Base-by-base conservation (phyloP, 768 basidiomycete genomes). In the Boletus reticuloceps region DNA sequence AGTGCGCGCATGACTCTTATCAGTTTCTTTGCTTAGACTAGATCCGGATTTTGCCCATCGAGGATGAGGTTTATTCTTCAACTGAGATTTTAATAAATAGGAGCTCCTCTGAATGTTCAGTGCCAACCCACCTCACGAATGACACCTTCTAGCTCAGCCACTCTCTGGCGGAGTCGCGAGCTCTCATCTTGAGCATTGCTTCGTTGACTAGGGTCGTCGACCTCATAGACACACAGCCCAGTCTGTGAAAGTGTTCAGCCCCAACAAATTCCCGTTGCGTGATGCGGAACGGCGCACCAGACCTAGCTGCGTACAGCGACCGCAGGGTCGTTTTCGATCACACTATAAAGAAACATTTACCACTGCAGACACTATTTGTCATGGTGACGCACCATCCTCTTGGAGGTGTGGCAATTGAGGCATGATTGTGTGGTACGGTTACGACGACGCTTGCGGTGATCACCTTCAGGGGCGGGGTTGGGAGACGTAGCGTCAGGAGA, bases 131-230 rank as follows among this genome's bases (percentile, higher is more conserved):
- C 86, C 77, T 88, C 88, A n/a, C 90, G 82, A 57, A 92, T 86
- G 37, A 91, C 88, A 48, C 87, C 85, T 69, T 93, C 90, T 1
- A 93, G 78, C 63, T 93, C 90, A 27, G 89, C 89, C 22, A 92
- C 86, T 44, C 90, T 82, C 56, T 83, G 82, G 50, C 88, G 79
- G 20, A 92, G 76, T 37, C 84, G 79, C 34, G 82, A 78, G 42
- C 77, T 78, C 66, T 91, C 89, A 54, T 86, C 86, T 56, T 81
- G 80, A 11, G 70, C 63, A 47, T 74, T 66, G 13, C 72, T 74
- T 64, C 82, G 77, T 68, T 83, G 81, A 56, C 69, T 82, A 25
- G 86, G 85, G 62, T 89, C 88, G 62, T 91, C 89, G 8, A 91
- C 82, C 67, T 93, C 89, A 62, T 93, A 93, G 11, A 91, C 86